Base-by-base conservation (phyloP, 371 early-diverging fungal species). In the Mucor indicus region DNA sequence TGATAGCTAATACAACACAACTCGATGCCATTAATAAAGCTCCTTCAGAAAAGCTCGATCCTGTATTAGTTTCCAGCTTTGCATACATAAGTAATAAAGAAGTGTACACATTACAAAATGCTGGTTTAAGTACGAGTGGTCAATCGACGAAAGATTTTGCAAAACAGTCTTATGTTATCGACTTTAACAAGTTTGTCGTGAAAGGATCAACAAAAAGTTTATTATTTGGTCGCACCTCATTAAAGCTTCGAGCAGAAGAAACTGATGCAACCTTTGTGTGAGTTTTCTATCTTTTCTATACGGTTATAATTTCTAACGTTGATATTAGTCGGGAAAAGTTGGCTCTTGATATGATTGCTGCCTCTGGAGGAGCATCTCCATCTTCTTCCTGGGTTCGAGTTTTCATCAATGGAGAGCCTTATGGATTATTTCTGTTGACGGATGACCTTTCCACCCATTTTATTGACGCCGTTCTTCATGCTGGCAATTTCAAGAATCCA, bases 111-210 rank as follows among this genome's bases (percentile, higher is more conserved):
- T 73, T 77, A 44, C 38, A 38, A 38, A 62, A 60, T 47, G 75
- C 66, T 37, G 63, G 77, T 32, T 43, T 80, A 38, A 58, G 60
- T 39, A 78, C 72, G 35, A 72, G 75, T 20, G 81, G 81, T 32
- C 72, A 80, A 57, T 76, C 77, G 2, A 77, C 75, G 48, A 80
- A 78, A 45, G 77, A 78, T 11, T 80, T 69, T 42, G 50, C 73
- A 20, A 72, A 76, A 50, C 81, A 78, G 52, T 76, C 81, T 6
- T 80, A 66, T 64, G 66, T 72, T 50, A 50, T 80, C 55, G 62
- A 67, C 25, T 62, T 80, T 24, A 69, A 72, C 38, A 67, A 72
- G 13, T 75, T 65, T 23, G 46, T 50, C 32, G 58, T 60, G 45
- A 70, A 69, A 17, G 62, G 55, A 15, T 30, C 40, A 17, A 27